Base-by-base conservation (phyloP, 176 grass and related monocot species). In the Olyra latifolia region DNA sequence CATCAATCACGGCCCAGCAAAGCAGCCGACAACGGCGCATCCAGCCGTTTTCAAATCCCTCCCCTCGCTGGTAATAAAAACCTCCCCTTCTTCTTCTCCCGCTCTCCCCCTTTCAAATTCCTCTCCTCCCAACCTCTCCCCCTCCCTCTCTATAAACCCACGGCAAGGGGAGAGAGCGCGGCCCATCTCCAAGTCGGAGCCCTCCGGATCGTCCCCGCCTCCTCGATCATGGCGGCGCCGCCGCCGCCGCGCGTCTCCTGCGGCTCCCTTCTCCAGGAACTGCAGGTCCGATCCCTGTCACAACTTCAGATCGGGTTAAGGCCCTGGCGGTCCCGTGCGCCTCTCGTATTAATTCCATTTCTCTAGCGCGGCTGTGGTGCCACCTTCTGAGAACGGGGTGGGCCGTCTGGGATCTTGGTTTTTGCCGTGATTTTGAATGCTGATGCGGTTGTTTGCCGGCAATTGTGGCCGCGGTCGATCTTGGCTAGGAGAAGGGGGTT, bases 211-310 rank as follows among this genome's bases (percentile, higher is more conserved):
- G 74, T 40, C 47, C 60, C 27, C 55, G 1, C 38, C 13, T 46
- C 63, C 11, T 54, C 78, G 28, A 23, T 57, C 11, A 85, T 89
- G 82, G 77, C 71, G 39, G 15, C 71, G 11, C 45, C 28, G 66
- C 39, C n/a, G 72, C 42, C 59, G 25, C 83, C 83, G 70, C 81
- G 65, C 40, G 81, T 77, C 77, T 91, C 92, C 54, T 95, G 90
- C 60, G 88, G 88, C 44, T 87, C 86, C 3, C 71, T 99, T 63
- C 96, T 99, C 62, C 86, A 87, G 43, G 88, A 99, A 92, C 83
- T 99, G 22, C 90, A 93, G 90, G 96, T 99, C 46, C 40, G 61
- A 5, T 22, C 48, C 64, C 63, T 35, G 32, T 35, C 32, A 35
- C 32, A 35, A 4, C 32, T 4, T 35, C 32, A 35, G 32, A 35